Conservation (phyloP, 164 flowering plant genomes). For the Kalanchoe fedtschenkoi region DNA sequence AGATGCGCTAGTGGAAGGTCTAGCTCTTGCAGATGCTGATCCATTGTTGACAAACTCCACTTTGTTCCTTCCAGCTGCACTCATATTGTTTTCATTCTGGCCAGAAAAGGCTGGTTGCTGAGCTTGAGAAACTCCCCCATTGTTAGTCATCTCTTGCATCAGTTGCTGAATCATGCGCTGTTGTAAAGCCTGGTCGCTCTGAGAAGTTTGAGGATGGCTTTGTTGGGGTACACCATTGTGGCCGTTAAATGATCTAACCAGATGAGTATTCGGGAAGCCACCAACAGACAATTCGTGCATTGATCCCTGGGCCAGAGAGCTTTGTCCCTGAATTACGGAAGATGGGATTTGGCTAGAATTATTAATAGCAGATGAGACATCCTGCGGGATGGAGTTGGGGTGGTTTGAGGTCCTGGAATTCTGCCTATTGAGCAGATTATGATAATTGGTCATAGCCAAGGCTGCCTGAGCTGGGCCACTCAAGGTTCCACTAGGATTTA, state of each 20-base stretch:
- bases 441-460: conserved; percentile 56
- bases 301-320: conserved; percentile 27
- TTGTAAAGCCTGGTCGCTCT: conserved; percentile 43
- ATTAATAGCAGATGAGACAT: conserved; percentile 37
- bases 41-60: conserved; percentile 25
- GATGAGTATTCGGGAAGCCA: conserved; percentile 36
- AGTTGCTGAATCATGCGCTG: conserved; percentile 79
- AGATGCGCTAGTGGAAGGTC: conserved; percentile 12
- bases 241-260: conserved; percentile 19
- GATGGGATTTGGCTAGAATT: conserved; percentile 36
- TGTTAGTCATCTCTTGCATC: conserved; percentile 58
- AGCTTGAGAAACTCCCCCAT: conserved; percentile 16
- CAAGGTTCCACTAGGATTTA: conserved; percentile 37
- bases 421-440: conserved; percentile 55
- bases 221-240: conserved; percentile 28
- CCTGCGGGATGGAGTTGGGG: conserved; percentile 35
- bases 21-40: conserved; percentile 16
- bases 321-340: conserved; percentile 38
- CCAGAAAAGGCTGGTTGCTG: conserved; percentile 31
- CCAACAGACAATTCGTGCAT: conserved; percentile 31
- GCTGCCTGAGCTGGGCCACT: conserved; percentile 55
- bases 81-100: conserved; percentile 21
- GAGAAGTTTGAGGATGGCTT: conserved; percentile 27
- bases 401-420: conserved; percentile 55
- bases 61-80: conserved; percentile 19